Evolutionary conservation across 2,329 filamentous ascomycete species (phyloP).

Genomic region (Talaromyces sp.): DNA sequence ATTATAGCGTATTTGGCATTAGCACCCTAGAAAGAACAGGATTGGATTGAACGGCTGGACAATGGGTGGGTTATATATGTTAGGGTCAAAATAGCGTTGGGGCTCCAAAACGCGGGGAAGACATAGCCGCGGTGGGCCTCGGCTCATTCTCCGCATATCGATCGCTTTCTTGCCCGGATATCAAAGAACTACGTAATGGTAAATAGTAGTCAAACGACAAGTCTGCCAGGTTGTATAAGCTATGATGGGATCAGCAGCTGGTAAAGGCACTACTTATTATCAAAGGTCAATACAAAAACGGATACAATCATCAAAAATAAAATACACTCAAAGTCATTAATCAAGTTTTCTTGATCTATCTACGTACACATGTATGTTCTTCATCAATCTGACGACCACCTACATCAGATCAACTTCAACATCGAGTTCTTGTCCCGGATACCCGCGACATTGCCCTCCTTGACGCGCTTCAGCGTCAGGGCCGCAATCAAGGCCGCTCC

Average conservation of each 20-base stretch:
- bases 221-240: not conserved
- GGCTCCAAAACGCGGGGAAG: not conserved
- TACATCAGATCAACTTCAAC: conserved; percentile 14
- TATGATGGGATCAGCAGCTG: not conserved
- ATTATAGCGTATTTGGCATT: not conserved
- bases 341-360: not conserved
- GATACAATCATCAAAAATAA: not conserved
- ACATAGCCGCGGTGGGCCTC: not conserved
- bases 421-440: conserved; percentile 48
- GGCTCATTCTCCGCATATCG: not conserved
- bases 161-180: not conserved
- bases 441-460: conserved; percentile 56
- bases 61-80: not conserved
- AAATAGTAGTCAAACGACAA: not conserved
- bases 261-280: not conserved
- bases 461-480: conserved; percentile 59
- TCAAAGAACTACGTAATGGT: not conserved
- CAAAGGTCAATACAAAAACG: not conserved
- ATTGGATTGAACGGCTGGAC: not conserved
- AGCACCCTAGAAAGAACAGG: not conserved
- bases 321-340: too few relatives aligned
- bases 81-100: not conserved
- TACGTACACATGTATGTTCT: not conserved
- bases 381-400: not conserved
- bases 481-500: conserved; percentile 90